Evolutionary conservation across 768 basidiomycete species (phyloP), one percentile per base, ranked within the genome.

Genomic region (Tulasnella sp.): DNA sequence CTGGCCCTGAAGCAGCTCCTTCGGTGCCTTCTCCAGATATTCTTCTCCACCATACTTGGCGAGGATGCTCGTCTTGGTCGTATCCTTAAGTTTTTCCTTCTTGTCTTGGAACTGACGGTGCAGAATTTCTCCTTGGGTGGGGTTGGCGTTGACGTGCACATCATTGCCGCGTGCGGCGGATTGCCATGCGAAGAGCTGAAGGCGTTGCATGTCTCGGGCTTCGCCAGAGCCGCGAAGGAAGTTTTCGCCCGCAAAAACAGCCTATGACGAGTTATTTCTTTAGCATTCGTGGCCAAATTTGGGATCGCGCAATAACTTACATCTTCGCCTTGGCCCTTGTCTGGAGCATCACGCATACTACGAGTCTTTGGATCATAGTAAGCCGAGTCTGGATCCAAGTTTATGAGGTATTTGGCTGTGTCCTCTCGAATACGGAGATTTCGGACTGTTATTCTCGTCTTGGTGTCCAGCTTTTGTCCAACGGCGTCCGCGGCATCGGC

Each of bases 291-390:
- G 31, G 17, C 40, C 29, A 6, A 40, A 37, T 77, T 39, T 45
- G 75, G 52, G 40, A 76, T 37, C 2, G 31, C 31, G 71, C 71
- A 15, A 31, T 45, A 9, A 84, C 92, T 71, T 81, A 96, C 96
- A 81, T 99, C 97, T 83, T 97, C 95, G n/a, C 93, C 84, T 7
- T 90, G 86, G 34, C 89, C 88, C 82, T 88, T 89, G 17, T 90
- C 77, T 0, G 97, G 97, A 54, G 97, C 96, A 81, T 99, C 97
- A 84, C 97, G 92, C 97, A 99, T 99, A 8, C 97, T 98, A 81
- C 97, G 91, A 15, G 97, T 99, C 85, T 99, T 99, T 68, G 97
- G 97, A 81, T 99, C 97, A 82, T 99, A 99, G 85, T 99, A 98
- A 11, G 97, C 97, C 80, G 93, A 95, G 0, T 94, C 91, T 0